Evolutionary conservation across 371 early-diverging fungal species (phyloP).

Genomic region (Apophysomyces ossiformis): DNA sequence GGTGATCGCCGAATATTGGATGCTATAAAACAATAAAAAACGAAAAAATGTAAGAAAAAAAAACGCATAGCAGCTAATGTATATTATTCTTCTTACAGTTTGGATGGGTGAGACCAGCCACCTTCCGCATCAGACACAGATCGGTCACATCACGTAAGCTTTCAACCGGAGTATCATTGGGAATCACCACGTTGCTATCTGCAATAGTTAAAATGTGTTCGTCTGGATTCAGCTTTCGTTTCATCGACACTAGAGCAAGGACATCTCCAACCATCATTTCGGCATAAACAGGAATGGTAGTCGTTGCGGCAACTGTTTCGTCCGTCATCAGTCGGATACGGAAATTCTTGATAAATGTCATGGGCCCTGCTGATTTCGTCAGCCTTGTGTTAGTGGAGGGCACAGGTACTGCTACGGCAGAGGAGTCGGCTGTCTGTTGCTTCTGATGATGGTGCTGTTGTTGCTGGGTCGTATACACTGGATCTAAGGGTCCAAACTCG

Average conservation of each 20-base stretch:
- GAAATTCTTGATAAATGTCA: constrained; percentile 63
- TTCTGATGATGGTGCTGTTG: neutral
- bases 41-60: neutral
- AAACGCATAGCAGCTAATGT: too few species aligned
- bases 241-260: constrained; percentile 83
- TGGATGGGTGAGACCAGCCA: constrained; percentile 50
- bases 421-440: constrained; percentile 41
- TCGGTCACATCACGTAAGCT: constrained; percentile 68
- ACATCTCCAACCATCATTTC: constrained; percentile 82
- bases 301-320: constrained; percentile 78
- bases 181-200: constrained; percentile 75
- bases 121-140: constrained; percentile 75
- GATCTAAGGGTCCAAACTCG: constrained; percentile 17
- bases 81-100: constrained; percentile 52
- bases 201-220: constrained; percentile 85
- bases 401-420: constrained; percentile 53
- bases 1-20: constrained; percentile 55
- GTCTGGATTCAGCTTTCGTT: constrained; percentile 81
- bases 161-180: constrained; percentile 78
- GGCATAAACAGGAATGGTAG: constrained; percentile 79
- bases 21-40: constrained; percentile 20
- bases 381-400: constrained; percentile 51
- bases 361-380: constrained; percentile 54
- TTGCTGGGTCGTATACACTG: constrained; percentile 28
- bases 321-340: constrained; percentile 64